A percentile compares a stretch with the other conserved stretches of the same genome.
These are phyloP conservation scores for Chalciporus pseudorubinellus DNA, from an alignment of 768 basidiomycete genomes.

Conservation along the genomic window DNA sequence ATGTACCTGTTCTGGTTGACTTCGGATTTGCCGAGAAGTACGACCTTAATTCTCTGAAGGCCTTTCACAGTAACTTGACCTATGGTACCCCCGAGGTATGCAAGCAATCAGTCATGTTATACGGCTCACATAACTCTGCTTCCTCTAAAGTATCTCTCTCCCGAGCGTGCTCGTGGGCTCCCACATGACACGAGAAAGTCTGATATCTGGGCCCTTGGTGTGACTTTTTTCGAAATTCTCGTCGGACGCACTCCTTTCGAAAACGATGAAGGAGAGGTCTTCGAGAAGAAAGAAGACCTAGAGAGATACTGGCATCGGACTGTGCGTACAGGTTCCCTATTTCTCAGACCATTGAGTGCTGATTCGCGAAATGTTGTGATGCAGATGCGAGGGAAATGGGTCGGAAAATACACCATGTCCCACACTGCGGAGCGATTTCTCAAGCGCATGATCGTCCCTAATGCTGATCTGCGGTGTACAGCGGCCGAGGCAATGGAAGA, in stretches of 20 bases:
- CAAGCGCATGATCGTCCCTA: constrained; percentile 76
- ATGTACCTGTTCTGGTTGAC: constrained; percentile 87
- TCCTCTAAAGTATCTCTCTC: constrained; percentile 73
- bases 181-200: constrained; percentile 93
- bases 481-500: constrained; percentile 65
- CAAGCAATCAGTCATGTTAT: neutral
- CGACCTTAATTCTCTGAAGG: constrained; percentile 55
- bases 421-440: constrained; percentile 62
- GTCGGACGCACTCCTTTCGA: constrained; percentile 92
- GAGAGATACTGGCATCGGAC: constrained; percentile 88
- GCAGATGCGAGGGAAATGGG: constrained; percentile 80
- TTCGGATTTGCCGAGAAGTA: constrained; percentile 96
- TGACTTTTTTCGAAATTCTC: constrained; percentile 94
- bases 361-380: neutral
- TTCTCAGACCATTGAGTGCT: neutral
- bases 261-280: constrained; percentile 72
- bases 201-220: constrained; percentile 81
- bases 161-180: constrained; percentile 84
- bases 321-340: constrained; percentile 36
- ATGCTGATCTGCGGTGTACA: constrained; percentile 77
- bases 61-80: constrained; percentile 79
- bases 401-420: constrained; percentile 65
- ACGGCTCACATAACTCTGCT: neutral
- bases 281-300: constrained; percentile 74
- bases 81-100: constrained; percentile 89